These are phyloP conservation scores for Saturnispora silvae DNA, from an alignment of 805 yeast species.

Conservation along the genomic window DNA sequence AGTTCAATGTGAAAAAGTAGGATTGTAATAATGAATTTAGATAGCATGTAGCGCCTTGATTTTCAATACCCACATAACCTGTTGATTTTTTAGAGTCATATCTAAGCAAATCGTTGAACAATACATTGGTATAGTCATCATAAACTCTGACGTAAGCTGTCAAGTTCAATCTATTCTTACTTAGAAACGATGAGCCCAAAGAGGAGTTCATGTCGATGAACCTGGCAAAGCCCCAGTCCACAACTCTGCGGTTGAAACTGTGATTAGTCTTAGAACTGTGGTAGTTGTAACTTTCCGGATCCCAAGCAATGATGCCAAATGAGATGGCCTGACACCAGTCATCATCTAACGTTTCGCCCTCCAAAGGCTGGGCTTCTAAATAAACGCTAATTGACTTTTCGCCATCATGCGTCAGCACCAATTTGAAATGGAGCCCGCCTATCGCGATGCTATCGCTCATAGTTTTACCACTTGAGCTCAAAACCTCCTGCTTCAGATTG, in stretches of 20 bases:
- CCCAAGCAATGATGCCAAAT: constrained; percentile 76
- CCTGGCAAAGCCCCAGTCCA: constrained; percentile 94
- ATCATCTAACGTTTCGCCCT: constrained; percentile 19
- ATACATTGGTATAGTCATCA: constrained; percentile 85
- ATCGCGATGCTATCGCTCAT: constrained; percentile 37
- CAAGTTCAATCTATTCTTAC: constrained; percentile 51
- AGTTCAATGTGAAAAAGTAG: constrained; percentile 72
- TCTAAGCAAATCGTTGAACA: constrained; percentile 81
- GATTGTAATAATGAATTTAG: constrained; percentile 87
- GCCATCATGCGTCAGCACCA: constrained; percentile 66
- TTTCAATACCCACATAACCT: constrained; percentile 85
- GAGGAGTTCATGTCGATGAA: constrained; percentile 50
- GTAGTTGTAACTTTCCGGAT: constrained; percentile 56
- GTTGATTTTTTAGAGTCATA: constrained; percentile 81
- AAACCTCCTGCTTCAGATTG: constrained; percentile 23
- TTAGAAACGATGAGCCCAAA: constrained; percentile 20
- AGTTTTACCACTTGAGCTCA: constrained; percentile 25
- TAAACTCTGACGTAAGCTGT: constrained; percentile 69
- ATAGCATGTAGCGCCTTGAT: constrained; percentile 98
- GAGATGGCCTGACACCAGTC: constrained; percentile 89
- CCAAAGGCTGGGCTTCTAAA: constrained; percentile 57
- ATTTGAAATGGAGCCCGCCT: constrained; percentile 49
- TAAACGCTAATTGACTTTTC: constrained; percentile 58
- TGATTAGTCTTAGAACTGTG: constrained; percentile 60
- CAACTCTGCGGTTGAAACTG: constrained; percentile 61